Evolutionary conservation across 768 basidiomycete species (phyloP).

Genomic region (Dioszegia hungarica): DNA sequence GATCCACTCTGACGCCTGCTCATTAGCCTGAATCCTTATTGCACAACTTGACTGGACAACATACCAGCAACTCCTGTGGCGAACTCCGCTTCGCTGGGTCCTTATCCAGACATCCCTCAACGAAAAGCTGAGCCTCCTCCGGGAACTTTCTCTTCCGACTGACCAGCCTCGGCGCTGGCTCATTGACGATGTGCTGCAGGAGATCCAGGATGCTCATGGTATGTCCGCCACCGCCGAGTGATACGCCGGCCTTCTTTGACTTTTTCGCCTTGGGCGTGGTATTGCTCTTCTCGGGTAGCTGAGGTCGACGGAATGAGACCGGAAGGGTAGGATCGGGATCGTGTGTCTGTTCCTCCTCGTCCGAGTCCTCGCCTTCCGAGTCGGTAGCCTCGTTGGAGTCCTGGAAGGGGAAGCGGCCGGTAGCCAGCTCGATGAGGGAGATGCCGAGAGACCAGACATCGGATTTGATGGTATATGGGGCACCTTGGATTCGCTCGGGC

Average conservation of each 20-base stretch:
- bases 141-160: conserved; percentile 63
- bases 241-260: conserved; percentile 85
- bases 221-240: conserved; percentile 87
- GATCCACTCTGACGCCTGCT: conserved; percentile 37
- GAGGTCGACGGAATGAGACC: conserved; percentile 28
- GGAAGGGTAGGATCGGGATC: conserved; percentile 41
- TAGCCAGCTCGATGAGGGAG: conserved; percentile 90
- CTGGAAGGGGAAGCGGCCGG: conserved; percentile 95
- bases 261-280: conserved; percentile 59
- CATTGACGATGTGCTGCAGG: conserved; percentile 96
- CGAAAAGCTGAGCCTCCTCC: conserved; percentile 70
- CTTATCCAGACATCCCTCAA: conserved; percentile 85
- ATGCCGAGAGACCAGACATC: conserved; percentile 99
- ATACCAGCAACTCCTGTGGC: conserved; percentile 69
- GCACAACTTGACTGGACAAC: conserved; percentile 11
- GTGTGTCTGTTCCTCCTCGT: background rate
- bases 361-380: conserved; percentile 1
- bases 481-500: conserved; percentile 99
- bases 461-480: conserved; percentile 96
- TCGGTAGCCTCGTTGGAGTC: conserved; percentile 27
- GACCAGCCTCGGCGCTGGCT: conserved; percentile 84
- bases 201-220: conserved; percentile 98
- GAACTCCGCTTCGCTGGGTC: conserved; percentile 77
- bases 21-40: background rate
- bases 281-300: conserved; percentile 48